Evolutionary conservation across 768 basidiomycete species (phyloP).

Genomic region (Mycena leptocephala): DNA sequence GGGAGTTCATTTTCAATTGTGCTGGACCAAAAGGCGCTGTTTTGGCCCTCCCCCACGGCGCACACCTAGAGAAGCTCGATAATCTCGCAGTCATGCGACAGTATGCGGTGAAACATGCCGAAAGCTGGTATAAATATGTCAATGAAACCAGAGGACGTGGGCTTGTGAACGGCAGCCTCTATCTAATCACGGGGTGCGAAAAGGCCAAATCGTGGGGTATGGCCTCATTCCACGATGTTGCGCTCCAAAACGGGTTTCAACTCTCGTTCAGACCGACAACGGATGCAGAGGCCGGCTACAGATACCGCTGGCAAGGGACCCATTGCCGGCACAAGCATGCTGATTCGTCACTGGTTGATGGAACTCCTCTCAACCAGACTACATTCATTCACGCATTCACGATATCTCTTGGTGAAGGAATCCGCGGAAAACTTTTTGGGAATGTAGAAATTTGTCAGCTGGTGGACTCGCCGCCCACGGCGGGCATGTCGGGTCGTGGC

Average conservation of each 20-base stretch:
- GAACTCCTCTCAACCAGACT: not conserved
- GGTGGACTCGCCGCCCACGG: not conserved
- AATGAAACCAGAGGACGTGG: constrained; percentile 22
- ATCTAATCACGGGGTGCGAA: constrained; percentile 39
- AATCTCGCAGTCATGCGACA: constrained; percentile 18
- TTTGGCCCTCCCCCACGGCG: too few species aligned
- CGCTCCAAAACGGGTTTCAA: not conserved
- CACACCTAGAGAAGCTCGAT: not conserved
- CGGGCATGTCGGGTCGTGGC: not conserved
- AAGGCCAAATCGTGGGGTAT: constrained; percentile 32
- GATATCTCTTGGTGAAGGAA: constrained; percentile 15
- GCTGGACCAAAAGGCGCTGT: constrained; percentile 24
- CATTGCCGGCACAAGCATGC: not conserved
- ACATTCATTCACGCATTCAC: constrained; percentile 19
- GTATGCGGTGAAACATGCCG: constrained; percentile 27
- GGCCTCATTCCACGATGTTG: constrained; percentile 16
- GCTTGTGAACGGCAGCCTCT: constrained; percentile 32
- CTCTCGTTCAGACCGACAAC: not conserved
- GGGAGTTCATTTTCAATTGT: constrained; percentile 17
- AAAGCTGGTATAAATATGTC: constrained; percentile 34
- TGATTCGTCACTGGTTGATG: not conserved
- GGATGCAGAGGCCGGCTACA: not conserved
- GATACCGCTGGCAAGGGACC: not conserved
- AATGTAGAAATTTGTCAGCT: not conserved
- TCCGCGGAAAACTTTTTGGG: constrained; percentile 18